A percentile compares a stretch with the other conserved stretches of the same genome.
These are phyloP conservation scores for Kodamaea jinghongensis DNA, from an alignment of 805 yeast species.

Conservation along the genomic window DNA sequence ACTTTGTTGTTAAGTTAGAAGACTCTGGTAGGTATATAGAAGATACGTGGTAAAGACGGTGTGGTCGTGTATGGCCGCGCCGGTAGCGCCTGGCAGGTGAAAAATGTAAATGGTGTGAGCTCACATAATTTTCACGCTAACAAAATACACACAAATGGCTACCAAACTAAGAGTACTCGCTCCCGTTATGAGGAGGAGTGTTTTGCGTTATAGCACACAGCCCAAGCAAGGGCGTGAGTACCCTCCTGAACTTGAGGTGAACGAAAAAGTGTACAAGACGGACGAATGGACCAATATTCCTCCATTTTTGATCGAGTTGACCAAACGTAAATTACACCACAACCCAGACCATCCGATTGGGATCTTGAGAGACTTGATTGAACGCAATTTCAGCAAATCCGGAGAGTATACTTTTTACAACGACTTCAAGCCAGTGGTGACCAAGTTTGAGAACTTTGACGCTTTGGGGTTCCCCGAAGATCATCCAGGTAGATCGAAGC, in stretches of 20 bases:
- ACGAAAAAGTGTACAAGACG: slow-evolving; percentile 50
- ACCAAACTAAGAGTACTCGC: background rate
- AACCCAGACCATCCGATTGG: slow-evolving; percentile 85
- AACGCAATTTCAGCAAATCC: slow-evolving; percentile 57
- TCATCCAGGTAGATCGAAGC: slow-evolving; percentile 89
- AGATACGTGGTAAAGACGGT: slow-evolving; percentile 71
- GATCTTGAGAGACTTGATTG: slow-evolving; percentile 72
- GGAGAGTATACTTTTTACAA: slow-evolving; percentile 73
- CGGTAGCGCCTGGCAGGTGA: background rate
- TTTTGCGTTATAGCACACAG: slow-evolving; percentile 1
- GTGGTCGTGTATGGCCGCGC: background rate
- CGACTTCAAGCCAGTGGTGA: slow-evolving; percentile 78
- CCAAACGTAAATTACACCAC: slow-evolving; percentile 72
- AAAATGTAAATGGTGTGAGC: slow-evolving; percentile 1
- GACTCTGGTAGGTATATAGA: slow-evolving; percentile 66
- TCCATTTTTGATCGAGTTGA: slow-evolving; percentile 61
- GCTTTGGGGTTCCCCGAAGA: slow-evolving; percentile 85
- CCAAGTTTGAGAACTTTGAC: slow-evolving; percentile 84
- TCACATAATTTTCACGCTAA: too few species aligned
- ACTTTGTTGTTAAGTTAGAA: slow-evolving; percentile 59
- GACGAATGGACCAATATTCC: slow-evolving; percentile 89
- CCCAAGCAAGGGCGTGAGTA: slow-evolving; percentile 11
- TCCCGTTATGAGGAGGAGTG: background rate
- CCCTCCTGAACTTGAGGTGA: slow-evolving; percentile 37
- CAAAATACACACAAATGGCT: background rate